Evolutionary conservation across 495 filamentous ascomycete species (phyloP).

Genomic region (Chaetomidium leptoderma): DNA sequence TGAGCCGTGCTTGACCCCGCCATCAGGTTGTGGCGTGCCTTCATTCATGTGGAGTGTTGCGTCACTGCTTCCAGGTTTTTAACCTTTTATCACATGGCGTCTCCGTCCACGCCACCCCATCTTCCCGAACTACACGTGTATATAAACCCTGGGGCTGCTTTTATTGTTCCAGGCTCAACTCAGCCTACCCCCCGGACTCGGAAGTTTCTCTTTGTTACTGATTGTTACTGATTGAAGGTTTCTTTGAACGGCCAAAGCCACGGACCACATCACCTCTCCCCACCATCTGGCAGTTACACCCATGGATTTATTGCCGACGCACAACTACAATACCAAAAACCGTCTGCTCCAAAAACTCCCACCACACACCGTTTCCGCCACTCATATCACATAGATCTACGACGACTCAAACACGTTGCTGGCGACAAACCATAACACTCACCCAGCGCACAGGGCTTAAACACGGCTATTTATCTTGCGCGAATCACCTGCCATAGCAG

Average conservation of each 20-base stretch:
- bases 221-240: neutral
- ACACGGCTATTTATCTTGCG: neutral
- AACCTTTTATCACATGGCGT: too few relatives aligned
- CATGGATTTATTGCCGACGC: conserved; percentile 9
- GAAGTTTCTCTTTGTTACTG: neutral
- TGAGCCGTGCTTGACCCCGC: conserved; percentile 1
- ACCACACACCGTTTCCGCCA: neutral
- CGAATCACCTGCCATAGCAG: neutral
- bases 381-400: neutral
- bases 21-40: conserved; percentile 2
- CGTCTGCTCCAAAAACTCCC: conserved; percentile 4
- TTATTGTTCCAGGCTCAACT: neutral
- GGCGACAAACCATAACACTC: neutral
- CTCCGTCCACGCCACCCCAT: too few relatives aligned
- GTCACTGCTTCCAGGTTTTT: conserved; percentile 11
- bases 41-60: too few relatives aligned
- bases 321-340: neutral
- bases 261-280: neutral
- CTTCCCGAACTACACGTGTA: too few relatives aligned
- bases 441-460: neutral
- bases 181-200: neutral
- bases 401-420: neutral
- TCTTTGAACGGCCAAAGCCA: neutral
- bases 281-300: neutral
- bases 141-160: neutral